A percentile compares a stretch with the other conserved stretches of the same genome.
These are phyloP conservation scores for Kentomonas sorsogonicus DNA, from an alignment of 208 protist species.

Conservation along the genomic window DNA sequence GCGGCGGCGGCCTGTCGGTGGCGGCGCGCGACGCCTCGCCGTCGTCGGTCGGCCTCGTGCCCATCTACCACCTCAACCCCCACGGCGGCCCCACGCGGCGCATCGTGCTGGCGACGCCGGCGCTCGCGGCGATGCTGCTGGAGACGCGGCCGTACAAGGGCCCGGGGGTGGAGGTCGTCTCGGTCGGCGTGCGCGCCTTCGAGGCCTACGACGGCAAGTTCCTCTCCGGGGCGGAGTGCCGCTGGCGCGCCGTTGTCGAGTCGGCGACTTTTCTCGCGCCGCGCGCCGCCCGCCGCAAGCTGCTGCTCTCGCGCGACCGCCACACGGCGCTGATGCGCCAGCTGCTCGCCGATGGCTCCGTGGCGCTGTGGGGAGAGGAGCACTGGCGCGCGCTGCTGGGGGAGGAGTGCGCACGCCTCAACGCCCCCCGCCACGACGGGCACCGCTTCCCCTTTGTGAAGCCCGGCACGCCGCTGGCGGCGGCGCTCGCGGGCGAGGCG, in stretches of 20 bases:
- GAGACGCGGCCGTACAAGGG: slow-evolving; percentile 80
- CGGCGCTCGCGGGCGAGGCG: slow-evolving; percentile 21
- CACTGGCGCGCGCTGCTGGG: slow-evolving; percentile 58
- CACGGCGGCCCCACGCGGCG: slow-evolving; percentile 61
- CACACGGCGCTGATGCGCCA: slow-evolving; percentile 44
- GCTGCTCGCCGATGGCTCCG: slow-evolving; percentile 66
- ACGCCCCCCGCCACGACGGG: not conserved
- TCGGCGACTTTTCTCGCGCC: slow-evolving; percentile 67
- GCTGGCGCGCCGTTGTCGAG: slow-evolving; percentile 84
- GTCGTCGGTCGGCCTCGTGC: slow-evolving; percentile 38
- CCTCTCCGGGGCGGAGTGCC: slow-evolving; percentile 56
- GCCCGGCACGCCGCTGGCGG: slow-evolving; percentile 20
- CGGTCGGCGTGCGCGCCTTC: slow-evolving; percentile 75
- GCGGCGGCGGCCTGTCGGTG: no score
- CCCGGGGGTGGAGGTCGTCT: slow-evolving; percentile 85
- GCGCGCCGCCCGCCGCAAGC: slow-evolving; percentile 39
- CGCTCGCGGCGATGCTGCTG: slow-evolving; percentile 62
- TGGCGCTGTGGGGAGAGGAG: slow-evolving; percentile 64
- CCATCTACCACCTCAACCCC: slow-evolving; percentile 83
- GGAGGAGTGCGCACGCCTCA: not conserved
- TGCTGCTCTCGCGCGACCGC: slow-evolving; percentile 31
- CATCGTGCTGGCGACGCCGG: slow-evolving; percentile 78
- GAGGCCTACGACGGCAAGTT: slow-evolving; percentile 81
- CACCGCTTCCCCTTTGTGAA: slow-evolving; percentile 28
- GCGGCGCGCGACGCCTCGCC: not conserved